These are phyloP conservation scores for Beauveria asiatica DNA, from an alignment of 2,329 filamentous ascomycete species.

Conservation along the genomic window DNA sequence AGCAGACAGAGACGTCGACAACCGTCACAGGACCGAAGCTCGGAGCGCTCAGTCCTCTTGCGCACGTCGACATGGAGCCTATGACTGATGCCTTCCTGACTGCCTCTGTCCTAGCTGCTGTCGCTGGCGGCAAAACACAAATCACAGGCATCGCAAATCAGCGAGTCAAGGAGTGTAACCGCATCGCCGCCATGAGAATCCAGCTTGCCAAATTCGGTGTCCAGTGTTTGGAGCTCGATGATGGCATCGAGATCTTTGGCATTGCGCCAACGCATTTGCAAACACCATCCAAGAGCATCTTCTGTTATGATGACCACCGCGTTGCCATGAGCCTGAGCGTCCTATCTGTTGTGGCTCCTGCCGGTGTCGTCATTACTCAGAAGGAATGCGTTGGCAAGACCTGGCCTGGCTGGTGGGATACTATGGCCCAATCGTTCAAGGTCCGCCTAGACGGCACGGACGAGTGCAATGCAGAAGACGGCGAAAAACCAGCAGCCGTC, in stretches of 20 bases:
- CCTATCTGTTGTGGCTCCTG: slow-evolving; percentile 61
- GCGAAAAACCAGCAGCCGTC: slow-evolving; percentile 7
- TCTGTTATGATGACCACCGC: slow-evolving; percentile 95
- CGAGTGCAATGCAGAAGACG: slow-evolving; percentile 16
- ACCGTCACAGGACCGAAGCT: slow-evolving; percentile 82
- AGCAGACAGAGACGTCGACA: slow-evolving; percentile 77
- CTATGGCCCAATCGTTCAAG: slow-evolving; percentile 67
- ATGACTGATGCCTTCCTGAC: slow-evolving; percentile 99
- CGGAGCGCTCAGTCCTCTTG: slow-evolving; percentile 65
- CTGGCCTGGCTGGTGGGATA: slow-evolving; percentile 99
- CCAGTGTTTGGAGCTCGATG: slow-evolving; percentile 75
- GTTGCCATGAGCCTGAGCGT: slow-evolving; percentile 99
- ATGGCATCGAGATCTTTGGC: slow-evolving; percentile 74
- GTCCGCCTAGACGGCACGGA: slow-evolving; percentile 72
- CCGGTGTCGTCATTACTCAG: slow-evolving; percentile 71
- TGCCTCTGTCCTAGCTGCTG: slow-evolving; percentile 84
- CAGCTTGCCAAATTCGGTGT: slow-evolving; percentile 93
- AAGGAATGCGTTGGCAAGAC: slow-evolving; percentile 94
- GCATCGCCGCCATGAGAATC: slow-evolving; percentile 90
- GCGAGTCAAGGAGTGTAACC: slow-evolving; percentile 95
- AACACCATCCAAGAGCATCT: slow-evolving; percentile 58
- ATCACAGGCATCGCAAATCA: slow-evolving; percentile 97
- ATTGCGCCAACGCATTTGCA: slow-evolving; percentile 37
- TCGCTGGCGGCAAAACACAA: slow-evolving; percentile 72
- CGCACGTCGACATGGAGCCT: slow-evolving; percentile 92